Evolutionary conservation across 208 protist species (phyloP).

Genomic region (Wallacemonas rigidus): DNA sequence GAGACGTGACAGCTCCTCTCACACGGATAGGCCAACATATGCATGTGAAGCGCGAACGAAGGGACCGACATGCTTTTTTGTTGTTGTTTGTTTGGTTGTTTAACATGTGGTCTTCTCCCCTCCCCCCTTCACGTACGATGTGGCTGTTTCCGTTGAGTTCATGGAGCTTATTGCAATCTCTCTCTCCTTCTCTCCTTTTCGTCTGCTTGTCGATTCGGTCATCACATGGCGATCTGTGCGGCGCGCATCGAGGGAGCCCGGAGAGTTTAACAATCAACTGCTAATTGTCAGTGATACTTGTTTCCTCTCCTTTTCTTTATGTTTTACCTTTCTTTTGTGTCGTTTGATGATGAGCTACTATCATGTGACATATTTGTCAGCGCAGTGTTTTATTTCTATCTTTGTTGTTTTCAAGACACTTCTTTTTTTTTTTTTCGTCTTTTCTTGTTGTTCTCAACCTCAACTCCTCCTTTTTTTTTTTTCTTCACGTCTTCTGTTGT

Average conservation of each 20-base stretch:
- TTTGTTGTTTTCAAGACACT: not conserved
- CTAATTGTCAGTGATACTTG: not conserved
- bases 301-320: not conserved
- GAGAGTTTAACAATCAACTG: not conserved
- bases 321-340: not conserved
- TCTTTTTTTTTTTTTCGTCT: conserved; percentile 3
- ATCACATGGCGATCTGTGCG: not conserved
- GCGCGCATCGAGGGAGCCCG: not conserved
- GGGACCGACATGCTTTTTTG: too few species aligned
- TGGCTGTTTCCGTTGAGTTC: too few species aligned
- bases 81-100: too few species aligned
- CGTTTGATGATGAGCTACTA: conserved; percentile 1
- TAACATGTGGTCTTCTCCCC: too few species aligned
- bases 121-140: too few species aligned
- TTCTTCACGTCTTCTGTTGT: conserved; percentile 9
- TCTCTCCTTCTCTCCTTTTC: not conserved
- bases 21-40: too few species aligned
- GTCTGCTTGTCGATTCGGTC: too few species aligned
- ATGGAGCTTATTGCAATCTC: not conserved
- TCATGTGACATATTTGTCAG: conserved; percentile 7
- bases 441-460: not conserved
- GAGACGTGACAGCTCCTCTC: too few species aligned
- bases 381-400: conserved; percentile 2
- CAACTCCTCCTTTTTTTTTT: not conserved
- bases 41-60: too few species aligned